These are phyloP conservation scores for Leccinum obscurum DNA, from an alignment of 768 basidiomycete species.

Conservation along the genomic window DNA sequence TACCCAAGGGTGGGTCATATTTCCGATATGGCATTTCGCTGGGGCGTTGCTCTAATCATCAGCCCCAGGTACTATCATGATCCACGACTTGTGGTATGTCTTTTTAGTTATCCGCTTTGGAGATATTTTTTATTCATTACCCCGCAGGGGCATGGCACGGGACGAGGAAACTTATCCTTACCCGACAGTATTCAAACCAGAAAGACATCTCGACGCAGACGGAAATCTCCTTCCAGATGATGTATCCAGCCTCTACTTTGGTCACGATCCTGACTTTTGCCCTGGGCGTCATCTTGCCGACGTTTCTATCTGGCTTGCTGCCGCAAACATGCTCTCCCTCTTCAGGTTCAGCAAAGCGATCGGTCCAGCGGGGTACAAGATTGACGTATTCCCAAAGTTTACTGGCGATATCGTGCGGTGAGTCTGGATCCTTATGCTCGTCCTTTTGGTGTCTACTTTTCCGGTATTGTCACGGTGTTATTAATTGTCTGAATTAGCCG, in stretches of 20 bases:
- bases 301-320: slow-evolving; percentile 22
- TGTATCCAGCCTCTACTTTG: slow-evolving; percentile 29
- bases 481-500: slow-evolving; percentile 10
- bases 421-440: neutral
- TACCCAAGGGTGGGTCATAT: too few species aligned
- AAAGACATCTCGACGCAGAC: slow-evolving; percentile 29
- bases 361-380: slow-evolving; percentile 22
- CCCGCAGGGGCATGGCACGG: slow-evolving; percentile 23
- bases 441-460: too few species aligned
- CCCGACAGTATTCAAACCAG: slow-evolving; percentile 36
- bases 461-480: neutral
- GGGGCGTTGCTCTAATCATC: neutral
- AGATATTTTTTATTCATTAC: neutral
- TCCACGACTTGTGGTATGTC: slow-evolving; percentile 24
- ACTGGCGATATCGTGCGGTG: slow-evolving; percentile 16
- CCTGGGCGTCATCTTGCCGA: slow-evolving; percentile 24
- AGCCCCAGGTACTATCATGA: slow-evolving; percentile 19
- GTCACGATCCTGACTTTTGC: slow-evolving; percentile 33
- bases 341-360: slow-evolving; percentile 25
- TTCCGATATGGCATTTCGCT: too few species aligned
- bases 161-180: slow-evolving; percentile 28
- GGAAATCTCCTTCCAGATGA: slow-evolving; percentile 24
- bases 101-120: neutral
- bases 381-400: slow-evolving; percentile 24
- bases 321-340: slow-evolving; percentile 18